These are phyloP conservation scores for Bipolaris victoriae DNA, from an alignment of 2,329 filamentous ascomycete genomes.

Conservation along the genomic window DNA sequence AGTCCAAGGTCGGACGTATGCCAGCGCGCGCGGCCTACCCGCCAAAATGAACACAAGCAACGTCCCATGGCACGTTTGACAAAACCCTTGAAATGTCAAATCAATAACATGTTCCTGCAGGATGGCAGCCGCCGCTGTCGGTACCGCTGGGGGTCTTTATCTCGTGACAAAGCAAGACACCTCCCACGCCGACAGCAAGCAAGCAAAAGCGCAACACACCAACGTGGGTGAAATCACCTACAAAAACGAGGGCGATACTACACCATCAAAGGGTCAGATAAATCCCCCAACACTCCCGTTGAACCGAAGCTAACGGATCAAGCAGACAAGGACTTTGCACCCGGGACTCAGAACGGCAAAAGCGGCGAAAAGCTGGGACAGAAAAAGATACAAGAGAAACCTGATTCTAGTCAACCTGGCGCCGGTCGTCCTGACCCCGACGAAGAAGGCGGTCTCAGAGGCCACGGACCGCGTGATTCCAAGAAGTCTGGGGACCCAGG, in stretches of 20 bases:
- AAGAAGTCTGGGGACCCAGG: conserved; percentile 1
- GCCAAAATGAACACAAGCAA: conserved; percentile 45
- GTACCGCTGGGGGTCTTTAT: not conserved
- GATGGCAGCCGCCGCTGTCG: conserved; percentile 1
- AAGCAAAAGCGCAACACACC: not conserved
- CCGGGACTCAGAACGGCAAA: not conserved
- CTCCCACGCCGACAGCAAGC: not conserved
- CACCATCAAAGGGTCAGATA: too few relatives aligned
- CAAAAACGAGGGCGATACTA: not conserved
- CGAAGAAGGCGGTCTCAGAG: not conserved
- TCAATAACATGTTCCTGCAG: not conserved
- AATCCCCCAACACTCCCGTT: not conserved
- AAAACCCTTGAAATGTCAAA: not conserved
- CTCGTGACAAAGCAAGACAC: conserved; percentile 2
- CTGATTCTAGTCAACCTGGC: conserved; percentile 3
- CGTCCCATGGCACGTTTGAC: conserved; percentile 46
- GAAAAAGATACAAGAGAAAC: not conserved
- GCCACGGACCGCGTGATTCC: not conserved
- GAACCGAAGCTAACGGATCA: not conserved
- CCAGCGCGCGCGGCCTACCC: conserved; percentile 36
- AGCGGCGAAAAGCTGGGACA: conserved; percentile 2
- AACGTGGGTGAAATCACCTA: not conserved
- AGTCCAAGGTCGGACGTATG: conserved; percentile 48
- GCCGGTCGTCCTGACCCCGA: conserved; percentile 1
- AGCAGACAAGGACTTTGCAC: not conserved